Conservation (phyloP, 257 asterid species). For the Pogostemon cablin region DNA sequence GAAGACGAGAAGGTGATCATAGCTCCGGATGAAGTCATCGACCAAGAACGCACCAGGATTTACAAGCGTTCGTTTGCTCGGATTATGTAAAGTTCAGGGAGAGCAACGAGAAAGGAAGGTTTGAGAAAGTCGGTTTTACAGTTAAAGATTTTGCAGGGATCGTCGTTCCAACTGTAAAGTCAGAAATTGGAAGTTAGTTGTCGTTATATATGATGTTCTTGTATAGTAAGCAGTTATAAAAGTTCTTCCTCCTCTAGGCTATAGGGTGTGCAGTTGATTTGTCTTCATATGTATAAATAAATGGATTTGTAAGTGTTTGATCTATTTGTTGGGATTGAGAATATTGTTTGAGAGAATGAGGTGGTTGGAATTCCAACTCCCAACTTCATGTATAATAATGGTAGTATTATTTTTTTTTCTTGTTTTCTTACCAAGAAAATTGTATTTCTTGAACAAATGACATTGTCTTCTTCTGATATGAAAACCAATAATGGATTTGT, state of each 20-base stretch:
- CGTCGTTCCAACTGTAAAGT: conserved; percentile 18
- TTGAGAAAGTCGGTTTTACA: conserved; percentile 74
- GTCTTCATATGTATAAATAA: conserved; percentile 23
- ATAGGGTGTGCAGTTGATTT: conserved; percentile 27
- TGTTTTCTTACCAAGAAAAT: neutral
- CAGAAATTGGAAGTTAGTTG: conserved; percentile 22
- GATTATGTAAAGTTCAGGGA: conserved; percentile 65
- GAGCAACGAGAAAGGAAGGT: conserved; percentile 64
- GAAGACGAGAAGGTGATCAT: conserved; percentile 62
- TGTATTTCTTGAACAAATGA: neutral
- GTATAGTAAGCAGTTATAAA: neutral
- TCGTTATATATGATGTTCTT: conserved; percentile 4
- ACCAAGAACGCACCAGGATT: conserved; percentile 39
- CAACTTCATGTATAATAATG: conserved; percentile 32
- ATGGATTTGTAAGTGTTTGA: conserved; percentile 27
- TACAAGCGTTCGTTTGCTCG: conserved; percentile 56
- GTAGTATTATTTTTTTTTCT: conserved; percentile 27
- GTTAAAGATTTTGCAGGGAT: conserved; percentile 69
- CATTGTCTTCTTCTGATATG: too few species aligned
- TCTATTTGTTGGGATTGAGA: conserved; percentile 36
- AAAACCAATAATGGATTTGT: too few species aligned
- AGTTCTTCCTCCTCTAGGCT: conserved; percentile 24
- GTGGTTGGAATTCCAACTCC: conserved; percentile 46
- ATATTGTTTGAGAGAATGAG: conserved; percentile 21
- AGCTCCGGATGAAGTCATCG: conserved; percentile 68